Conservation (phyloP, 768 basidiomycete genomes). For the Dictyophora rubrovolvata region DNA sequence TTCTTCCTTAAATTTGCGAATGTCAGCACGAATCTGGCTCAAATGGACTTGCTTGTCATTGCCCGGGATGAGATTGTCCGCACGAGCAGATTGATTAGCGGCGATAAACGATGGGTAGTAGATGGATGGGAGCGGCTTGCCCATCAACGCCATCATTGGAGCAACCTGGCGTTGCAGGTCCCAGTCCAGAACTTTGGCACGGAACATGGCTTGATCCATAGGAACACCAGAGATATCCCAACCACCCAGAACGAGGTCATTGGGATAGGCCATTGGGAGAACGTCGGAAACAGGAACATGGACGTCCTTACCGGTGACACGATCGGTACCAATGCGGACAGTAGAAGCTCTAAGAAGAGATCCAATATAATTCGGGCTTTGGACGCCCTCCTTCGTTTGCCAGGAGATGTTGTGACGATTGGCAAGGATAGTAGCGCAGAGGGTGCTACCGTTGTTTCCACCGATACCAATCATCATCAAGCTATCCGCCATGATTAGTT, state of each 20-base stretch:
- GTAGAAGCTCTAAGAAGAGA: conserved; percentile 95
- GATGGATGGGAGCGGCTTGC: conserved; percentile 83
- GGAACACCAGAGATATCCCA: conserved; percentile 90
- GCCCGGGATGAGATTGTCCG: conserved; percentile 86
- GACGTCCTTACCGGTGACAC: conserved; percentile 74
- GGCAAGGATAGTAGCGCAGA: conserved; percentile 90
- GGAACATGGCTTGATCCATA: conserved; percentile 88
- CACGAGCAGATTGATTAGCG: conserved; percentile 93
- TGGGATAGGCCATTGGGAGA: conserved; percentile 95
- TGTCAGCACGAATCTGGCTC: conserved; percentile 86
- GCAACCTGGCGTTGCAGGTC: conserved; percentile 94
- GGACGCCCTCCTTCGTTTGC: conserved; percentile 86
- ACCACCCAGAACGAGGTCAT: conserved; percentile 93
- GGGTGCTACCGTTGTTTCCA: conserved; percentile 94
- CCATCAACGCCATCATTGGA: conserved; percentile 71
- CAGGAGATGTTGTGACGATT: conserved; percentile 91
- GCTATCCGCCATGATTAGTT: conserved; percentile 30
- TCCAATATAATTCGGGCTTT: conserved; percentile 96
- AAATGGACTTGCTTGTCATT: conserved; percentile 83
- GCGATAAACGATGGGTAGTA: conserved; percentile 98
- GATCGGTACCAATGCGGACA: conserved; percentile 79
- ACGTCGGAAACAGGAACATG: conserved; percentile 88
- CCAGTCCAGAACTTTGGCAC: conserved; percentile 89
- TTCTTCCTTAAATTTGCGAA: conserved; percentile 81
- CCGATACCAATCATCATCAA: conserved; percentile 96